These are phyloP conservation scores for Cercospora janseana DNA, from an alignment of 2,329 filamentous ascomycete genomes.

Conservation along the genomic window DNA sequence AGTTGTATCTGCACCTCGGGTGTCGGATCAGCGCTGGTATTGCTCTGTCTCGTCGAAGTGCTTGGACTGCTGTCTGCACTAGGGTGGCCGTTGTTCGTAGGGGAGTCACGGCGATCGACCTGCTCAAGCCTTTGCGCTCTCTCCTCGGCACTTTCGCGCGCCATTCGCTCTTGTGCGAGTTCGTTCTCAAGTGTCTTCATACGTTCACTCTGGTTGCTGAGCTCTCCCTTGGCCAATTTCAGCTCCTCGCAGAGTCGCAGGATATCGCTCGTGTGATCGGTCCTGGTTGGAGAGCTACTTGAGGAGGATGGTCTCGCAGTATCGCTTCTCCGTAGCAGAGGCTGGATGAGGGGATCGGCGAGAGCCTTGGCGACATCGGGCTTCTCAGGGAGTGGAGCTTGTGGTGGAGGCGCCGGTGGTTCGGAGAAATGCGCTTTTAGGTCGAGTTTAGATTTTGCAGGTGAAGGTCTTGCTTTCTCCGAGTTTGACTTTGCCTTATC, in stretches of 20 bases:
- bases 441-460: slow-evolving; percentile 65
- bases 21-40: slow-evolving; percentile 6
- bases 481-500: slow-evolving; percentile 52
- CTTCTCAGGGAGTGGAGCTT: slow-evolving; percentile 90
- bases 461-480: slow-evolving; percentile 45
- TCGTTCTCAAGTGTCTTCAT: slow-evolving; percentile 79
- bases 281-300: slow-evolving; percentile 59
- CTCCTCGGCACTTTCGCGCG: slow-evolving; percentile 81
- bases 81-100: slow-evolving; percentile 23
- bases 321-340: slow-evolving; percentile 70
- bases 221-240: slow-evolving; percentile 77
- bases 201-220: slow-evolving; percentile 75
- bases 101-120: slow-evolving; percentile 49
- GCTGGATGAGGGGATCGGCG: slow-evolving; percentile 48
- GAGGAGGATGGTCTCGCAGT: slow-evolving; percentile 66
- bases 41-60: slow-evolving; percentile 4
- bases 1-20: slow-evolving; percentile 66
- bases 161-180: slow-evolving; percentile 74
- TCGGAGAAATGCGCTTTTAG: slow-evolving; percentile 84
- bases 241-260: slow-evolving; percentile 81
- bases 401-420: slow-evolving; percentile 87
- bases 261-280: slow-evolving; percentile 68
- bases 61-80: slow-evolving; percentile 20
- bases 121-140: slow-evolving; percentile 69
- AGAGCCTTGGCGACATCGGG: slow-evolving; percentile 64